A percentile compares a stretch with the other conserved stretches of the same genome.
phyloP scores from a whole-genome alignment of 441 rosid species.

The Arabidopsis lyrata region DNA sequence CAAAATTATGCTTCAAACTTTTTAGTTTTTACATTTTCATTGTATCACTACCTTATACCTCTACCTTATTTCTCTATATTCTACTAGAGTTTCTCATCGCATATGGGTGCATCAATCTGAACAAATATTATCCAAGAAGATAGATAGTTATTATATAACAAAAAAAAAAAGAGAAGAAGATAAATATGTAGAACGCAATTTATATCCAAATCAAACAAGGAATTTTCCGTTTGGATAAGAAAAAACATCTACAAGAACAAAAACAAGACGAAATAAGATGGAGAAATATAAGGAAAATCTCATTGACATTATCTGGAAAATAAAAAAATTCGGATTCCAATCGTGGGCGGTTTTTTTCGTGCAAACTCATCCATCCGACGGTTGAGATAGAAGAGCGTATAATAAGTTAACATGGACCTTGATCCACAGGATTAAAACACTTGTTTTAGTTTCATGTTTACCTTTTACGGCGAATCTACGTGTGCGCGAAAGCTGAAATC shows the following conservation, averaged over 20 bases:
- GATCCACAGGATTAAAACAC: background rate
- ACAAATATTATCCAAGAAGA: too few relatives aligned
- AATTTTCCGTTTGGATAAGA: background rate
- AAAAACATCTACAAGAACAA: background rate
- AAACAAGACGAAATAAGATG: background rate
- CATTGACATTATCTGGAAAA: constrained; percentile 20
- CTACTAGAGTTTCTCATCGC: too few relatives aligned
- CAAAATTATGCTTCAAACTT: too few relatives aligned
- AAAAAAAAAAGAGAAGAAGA: too few relatives aligned
- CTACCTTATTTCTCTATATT: too few relatives aligned
- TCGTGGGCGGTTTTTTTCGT: background rate
- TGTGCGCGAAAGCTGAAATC: constrained; percentile 39
- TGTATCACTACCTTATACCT: too few relatives aligned
- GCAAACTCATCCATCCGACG: constrained; percentile 22
- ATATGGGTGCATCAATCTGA: too few relatives aligned
- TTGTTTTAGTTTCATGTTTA: constrained; percentile 19
- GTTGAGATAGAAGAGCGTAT: constrained; percentile 7
- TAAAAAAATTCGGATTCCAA: too few relatives aligned
- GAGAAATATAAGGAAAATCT: constrained; percentile 5
- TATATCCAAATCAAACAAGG: background rate
- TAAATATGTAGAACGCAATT: too few relatives aligned
- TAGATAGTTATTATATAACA: too few relatives aligned
- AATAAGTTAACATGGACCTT: background rate
- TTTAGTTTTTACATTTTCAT: too few relatives aligned
- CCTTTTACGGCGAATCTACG: constrained; percentile 47